phyloP scores from a whole-genome alignment of 176 grass and related monocot species.

The Otatea glauca region DNA sequence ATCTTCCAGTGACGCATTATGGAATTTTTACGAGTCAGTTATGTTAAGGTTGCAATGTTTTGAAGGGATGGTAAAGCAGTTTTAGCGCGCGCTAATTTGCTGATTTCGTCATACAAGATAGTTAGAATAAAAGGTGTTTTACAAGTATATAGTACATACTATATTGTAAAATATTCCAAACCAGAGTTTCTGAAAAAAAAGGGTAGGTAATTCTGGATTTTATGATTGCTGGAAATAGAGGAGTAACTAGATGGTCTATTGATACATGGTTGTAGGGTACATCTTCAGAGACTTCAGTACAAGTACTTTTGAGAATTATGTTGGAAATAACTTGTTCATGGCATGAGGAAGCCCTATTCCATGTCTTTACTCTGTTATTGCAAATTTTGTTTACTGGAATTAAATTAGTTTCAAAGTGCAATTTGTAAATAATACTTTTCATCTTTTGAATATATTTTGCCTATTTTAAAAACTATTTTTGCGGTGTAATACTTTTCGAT shows the following conservation, averaged over 20 bases:
- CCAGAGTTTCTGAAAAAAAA: not conserved
- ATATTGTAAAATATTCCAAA: not conserved
- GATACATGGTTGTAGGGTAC: not conserved
- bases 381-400: not conserved
- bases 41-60: not conserved
- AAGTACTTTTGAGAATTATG: not conserved
- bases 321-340: not conserved
- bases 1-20: not conserved
- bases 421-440: not conserved
- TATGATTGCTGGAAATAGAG: not conserved
- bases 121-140: not conserved
- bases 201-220: not conserved
- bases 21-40: conserved; percentile 7
- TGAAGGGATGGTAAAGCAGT: not conserved
- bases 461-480: not conserved
- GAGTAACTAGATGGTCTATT: not conserved
- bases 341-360: conserved; percentile 13
- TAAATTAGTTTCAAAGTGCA: not conserved
- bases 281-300: not conserved
- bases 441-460: not conserved
- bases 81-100: not conserved
- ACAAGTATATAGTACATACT: not conserved
- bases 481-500: not conserved
- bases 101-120: not conserved
- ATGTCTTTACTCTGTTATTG: not conserved